Conservation (phyloP, 805 yeast species). For the Kodamaea leandrae region DNA sequence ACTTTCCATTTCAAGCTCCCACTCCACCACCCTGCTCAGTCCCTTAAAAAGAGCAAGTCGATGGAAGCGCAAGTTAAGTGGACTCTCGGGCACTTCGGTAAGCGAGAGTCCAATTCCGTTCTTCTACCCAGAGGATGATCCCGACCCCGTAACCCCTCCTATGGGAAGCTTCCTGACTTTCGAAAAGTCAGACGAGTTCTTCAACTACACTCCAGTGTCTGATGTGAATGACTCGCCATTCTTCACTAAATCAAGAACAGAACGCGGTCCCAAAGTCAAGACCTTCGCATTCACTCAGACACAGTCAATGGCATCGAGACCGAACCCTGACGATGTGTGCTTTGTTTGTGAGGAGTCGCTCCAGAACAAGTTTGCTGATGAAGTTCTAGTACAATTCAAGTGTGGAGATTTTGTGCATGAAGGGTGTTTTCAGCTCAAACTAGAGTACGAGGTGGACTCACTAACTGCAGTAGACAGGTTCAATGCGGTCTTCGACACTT, state of each 20-base stretch:
- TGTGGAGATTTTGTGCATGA: slow-evolving; percentile 61
- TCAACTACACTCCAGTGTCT: neutral
- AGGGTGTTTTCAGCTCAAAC: slow-evolving; percentile 48
- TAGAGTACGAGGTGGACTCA: slow-evolving; percentile 10
- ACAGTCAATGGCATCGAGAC: slow-evolving; percentile 5
- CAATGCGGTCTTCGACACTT: slow-evolving; percentile 1
- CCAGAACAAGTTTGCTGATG: slow-evolving; percentile 43
- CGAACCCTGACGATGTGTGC: slow-evolving; percentile 24
- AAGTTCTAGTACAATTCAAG: slow-evolving; percentile 44
- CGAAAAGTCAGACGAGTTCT: neutral
- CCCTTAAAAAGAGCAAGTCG: neutral
- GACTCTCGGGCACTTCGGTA: neutral
- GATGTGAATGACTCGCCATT: slow-evolving; percentile 3
- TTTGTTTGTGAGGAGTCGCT: slow-evolving; percentile 54
- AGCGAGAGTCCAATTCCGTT: neutral
- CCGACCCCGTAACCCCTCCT: neutral
- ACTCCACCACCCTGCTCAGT: too few relatives aligned
- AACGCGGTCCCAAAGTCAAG: slow-evolving; percentile 24
- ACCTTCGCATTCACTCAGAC: slow-evolving; percentile 22
- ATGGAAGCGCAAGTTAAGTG: neutral
- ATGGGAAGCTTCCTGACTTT: neutral
- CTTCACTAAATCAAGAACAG: neutral
- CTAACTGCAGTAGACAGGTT: slow-evolving; percentile 1
- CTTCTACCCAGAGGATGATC: neutral
- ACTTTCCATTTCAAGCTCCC: too few relatives aligned